Conservation (phyloP, 2,329 filamentous ascomycete species). For the Paecilomyces sp. region DNA sequence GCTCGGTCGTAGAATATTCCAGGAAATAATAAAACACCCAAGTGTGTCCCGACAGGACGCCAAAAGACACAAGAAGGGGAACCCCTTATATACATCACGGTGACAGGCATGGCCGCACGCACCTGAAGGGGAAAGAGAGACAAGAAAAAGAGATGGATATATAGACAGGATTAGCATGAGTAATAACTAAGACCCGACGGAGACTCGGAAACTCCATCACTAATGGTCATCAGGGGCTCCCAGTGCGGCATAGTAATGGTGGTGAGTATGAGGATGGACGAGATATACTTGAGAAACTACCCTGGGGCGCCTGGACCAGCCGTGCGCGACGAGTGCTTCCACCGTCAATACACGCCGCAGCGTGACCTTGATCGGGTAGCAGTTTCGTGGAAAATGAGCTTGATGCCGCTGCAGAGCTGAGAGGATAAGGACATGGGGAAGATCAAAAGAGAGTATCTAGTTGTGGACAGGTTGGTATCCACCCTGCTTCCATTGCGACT, state of each 20-base stretch:
- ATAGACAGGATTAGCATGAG: background rate
- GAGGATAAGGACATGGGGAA: background rate
- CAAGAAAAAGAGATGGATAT: background rate
- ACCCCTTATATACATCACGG: background rate
- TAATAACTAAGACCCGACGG: background rate
- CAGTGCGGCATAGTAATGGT: background rate
- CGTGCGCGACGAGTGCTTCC: background rate
- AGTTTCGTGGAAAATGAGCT: background rate
- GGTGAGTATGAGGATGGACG: background rate
- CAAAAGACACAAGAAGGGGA: background rate
- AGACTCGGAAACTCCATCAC: background rate
- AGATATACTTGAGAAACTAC: background rate
- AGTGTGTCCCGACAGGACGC: background rate
- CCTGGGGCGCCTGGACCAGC: background rate
- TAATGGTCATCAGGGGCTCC: background rate
- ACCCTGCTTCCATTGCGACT: constrained; percentile 30
- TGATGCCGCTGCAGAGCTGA: background rate
- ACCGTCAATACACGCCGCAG: background rate
- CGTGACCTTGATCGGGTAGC: background rate
- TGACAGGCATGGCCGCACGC: background rate
- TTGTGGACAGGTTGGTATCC: constrained; percentile 17
- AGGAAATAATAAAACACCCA: background rate
- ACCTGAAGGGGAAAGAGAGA: background rate
- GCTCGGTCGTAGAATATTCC: background rate
- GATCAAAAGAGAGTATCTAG: background rate